Base-by-base conservation (phyloP, 768 basidiomycete genomes). In the Suillus cothurnatus region DNA sequence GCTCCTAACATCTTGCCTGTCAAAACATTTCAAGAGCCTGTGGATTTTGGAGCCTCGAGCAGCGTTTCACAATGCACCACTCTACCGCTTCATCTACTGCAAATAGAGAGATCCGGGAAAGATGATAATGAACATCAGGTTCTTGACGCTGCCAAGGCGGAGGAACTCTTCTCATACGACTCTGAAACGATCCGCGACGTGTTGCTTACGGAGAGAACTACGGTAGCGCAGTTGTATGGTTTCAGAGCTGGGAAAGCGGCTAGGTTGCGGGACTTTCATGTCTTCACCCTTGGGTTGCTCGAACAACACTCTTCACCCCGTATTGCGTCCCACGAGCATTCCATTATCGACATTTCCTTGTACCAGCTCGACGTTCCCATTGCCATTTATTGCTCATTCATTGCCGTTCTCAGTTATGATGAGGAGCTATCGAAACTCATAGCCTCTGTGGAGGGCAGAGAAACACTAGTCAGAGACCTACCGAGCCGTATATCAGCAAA, bases 191-290 rank as follows among this genome's bases (percentile, higher is more conserved):
- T 90, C 64, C 83, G 86, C 39, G 84, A 88, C 26, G 82, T 86
- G 38, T 80, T 94, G 63, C 76, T 92, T n/a, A 82, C 84, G 3
- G 92, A 96, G 71, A 82, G 85, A 55, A 86, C 85, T 32, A 89
- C 91, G 3, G 71, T 90, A n/a, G 83, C 86, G 3, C 92, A 94
- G 68, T 68, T 86, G 34, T 92, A 92, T 71, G 94, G 93, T 17
- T 93, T 85, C 74, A 83, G 90, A 52, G 79, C 86, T 17, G 93
- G 90, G 17, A 88, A 87, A 70, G 82, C 84, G 36, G 78, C 87
- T 1, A 84, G 94, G 52, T 85, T 86, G 21, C 85, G 87, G 32
- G 81, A 86, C 65, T 77, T 93, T 1, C 91, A 94, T 71, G 75
- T 89, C 31, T 80, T 81, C 55, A 80, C 81, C 31, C 78, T 89